A percentile compares a stretch with the other conserved stretches of the same genome.
These are phyloP conservation scores for Phytophthora pseudosyringae DNA, from an alignment of 352 stramenopile genomes.

Conservation along the genomic window DNA sequence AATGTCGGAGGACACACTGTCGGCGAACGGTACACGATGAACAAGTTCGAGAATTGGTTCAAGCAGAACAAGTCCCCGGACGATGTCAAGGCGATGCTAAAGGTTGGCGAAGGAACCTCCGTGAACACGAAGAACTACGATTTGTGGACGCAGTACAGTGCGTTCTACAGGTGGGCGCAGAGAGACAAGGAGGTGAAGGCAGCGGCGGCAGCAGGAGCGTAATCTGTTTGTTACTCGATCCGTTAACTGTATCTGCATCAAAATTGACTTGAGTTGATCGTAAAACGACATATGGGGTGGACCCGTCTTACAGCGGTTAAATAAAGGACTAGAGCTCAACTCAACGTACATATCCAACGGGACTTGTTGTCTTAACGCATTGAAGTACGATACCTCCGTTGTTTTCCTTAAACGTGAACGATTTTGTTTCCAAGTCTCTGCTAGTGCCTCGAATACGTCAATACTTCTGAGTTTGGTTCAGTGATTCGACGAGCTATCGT, in stretches of 20 bases:
- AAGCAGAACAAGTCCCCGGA: constrained; percentile 25
- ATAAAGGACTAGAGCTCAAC: no score
- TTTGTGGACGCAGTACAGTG: constrained; percentile 20
- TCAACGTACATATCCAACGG: no score
- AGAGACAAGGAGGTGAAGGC: constrained; percentile 22
- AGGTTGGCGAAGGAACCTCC: constrained; percentile 9
- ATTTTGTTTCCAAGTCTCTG: no score
- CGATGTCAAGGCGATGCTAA: constrained; percentile 26
- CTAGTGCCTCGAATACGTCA: no score
- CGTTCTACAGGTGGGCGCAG: constrained; percentile 14
- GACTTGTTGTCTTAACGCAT: no score
- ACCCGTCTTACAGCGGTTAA: no score
- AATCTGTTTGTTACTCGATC: neutral
- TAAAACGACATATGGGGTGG: no score
- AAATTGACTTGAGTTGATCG: no score
- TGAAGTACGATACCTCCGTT: no score
- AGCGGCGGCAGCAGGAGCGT: constrained; percentile 3
- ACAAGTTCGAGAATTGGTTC: constrained; percentile 31
- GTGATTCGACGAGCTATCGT: no score
- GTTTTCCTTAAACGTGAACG: no score
- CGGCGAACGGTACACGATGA: constrained; percentile 25
- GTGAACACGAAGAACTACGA: constrained; percentile 31
- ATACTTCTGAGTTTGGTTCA: no score
- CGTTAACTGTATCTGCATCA: neutral
- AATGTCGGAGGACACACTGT: constrained; percentile 17